Percentiles rank a stretch among this genome's conserved stretches.
Evolutionary conservation across 2,329 filamentous ascomycete species (phyloP).

Genomic region (Cladophialophora psammophila): DNA sequence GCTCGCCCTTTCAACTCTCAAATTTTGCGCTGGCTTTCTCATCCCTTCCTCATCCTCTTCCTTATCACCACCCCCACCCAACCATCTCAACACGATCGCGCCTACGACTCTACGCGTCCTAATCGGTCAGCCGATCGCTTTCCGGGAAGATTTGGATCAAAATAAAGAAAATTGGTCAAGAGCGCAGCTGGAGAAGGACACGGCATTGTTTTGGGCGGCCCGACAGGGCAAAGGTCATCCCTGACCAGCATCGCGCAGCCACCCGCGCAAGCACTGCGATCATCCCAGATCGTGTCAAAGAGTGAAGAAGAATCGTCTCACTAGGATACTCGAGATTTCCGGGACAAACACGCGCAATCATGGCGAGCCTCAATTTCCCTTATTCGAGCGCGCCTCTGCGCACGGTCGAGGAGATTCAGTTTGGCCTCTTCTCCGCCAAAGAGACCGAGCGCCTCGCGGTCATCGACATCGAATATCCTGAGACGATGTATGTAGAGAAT

Average conservation of each 20-base stretch:
- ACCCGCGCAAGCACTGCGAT: slow-evolving; percentile 36
- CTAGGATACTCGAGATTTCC: slow-evolving; percentile 39
- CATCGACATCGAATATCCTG: slow-evolving; percentile 93
- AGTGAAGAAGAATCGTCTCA: slow-evolving; percentile 35
- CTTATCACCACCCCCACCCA: slow-evolving; percentile 30
- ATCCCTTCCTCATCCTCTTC: slow-evolving; percentile 30
- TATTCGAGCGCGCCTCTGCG: slow-evolving; percentile 95
- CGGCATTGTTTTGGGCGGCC: slow-evolving; percentile 39
- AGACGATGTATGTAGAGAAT: slow-evolving; percentile 75
- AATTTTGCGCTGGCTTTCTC: slow-evolving; percentile 27
- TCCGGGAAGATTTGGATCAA: slow-evolving; percentile 35
- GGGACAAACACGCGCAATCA: slow-evolving; percentile 58
- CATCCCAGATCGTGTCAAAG: slow-evolving; percentile 32
- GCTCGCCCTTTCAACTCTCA: slow-evolving; percentile 19
- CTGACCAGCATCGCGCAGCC: slow-evolving; percentile 37
- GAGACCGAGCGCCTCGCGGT: slow-evolving; percentile 99
- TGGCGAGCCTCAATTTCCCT: slow-evolving; percentile 91
- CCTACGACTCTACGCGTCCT: slow-evolving; percentile 29
- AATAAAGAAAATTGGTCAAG: slow-evolving; percentile 33
- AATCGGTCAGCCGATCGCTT: slow-evolving; percentile 35
- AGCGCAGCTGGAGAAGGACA: slow-evolving; percentile 37
- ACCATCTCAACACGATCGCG: slow-evolving; percentile 38
- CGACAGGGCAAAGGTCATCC: slow-evolving; percentile 39
- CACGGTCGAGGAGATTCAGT: slow-evolving; percentile 98
- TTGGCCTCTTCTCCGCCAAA: slow-evolving; percentile 94